phyloP scores from a whole-genome alignment of 164 flowering plant species.

The Hamamelis virginiana region DNA sequence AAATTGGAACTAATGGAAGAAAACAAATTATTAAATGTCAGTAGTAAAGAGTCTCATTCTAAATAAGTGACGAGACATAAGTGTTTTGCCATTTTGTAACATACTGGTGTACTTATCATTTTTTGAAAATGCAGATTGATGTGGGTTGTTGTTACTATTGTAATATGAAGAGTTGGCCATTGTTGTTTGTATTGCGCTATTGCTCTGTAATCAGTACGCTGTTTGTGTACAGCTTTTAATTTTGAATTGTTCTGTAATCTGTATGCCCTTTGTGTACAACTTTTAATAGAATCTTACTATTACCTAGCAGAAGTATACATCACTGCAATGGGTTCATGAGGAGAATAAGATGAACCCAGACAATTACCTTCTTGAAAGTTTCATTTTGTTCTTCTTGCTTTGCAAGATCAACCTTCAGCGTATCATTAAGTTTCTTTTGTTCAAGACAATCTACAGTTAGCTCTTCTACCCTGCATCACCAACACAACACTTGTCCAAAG shows the following conservation, averaged over 20 bases:
- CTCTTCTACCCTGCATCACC: conserved; percentile 62
- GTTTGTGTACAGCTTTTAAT: too few relatives aligned
- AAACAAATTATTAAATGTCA: too few relatives aligned
- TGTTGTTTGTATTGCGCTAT: too few relatives aligned
- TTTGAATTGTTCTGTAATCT: neutral
- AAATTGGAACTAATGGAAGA: too few relatives aligned
- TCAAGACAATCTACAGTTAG: conserved; percentile 41
- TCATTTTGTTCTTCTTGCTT: conserved; percentile 47
- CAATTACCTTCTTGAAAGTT: conserved; percentile 53
- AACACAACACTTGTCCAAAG: neutral
- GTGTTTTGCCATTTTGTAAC: too few relatives aligned
- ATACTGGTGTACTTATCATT: too few relatives aligned
- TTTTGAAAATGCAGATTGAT: too few relatives aligned
- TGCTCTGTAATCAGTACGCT: too few relatives aligned
- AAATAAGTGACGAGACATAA: too few relatives aligned
- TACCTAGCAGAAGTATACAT: neutral
- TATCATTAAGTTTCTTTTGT: conserved; percentile 36
- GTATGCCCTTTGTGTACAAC: neutral
- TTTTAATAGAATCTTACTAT: neutral
- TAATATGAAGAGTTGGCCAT: too few relatives aligned
- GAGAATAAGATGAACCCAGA: neutral
- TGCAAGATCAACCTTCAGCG: conserved; percentile 42
- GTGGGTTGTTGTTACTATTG: too few relatives aligned
- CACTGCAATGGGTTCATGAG: neutral
- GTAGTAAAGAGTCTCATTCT: too few relatives aligned